Base-by-base conservation (phyloP, 176 grass and related monocot genomes). In the Leersia perrieri region DNA sequence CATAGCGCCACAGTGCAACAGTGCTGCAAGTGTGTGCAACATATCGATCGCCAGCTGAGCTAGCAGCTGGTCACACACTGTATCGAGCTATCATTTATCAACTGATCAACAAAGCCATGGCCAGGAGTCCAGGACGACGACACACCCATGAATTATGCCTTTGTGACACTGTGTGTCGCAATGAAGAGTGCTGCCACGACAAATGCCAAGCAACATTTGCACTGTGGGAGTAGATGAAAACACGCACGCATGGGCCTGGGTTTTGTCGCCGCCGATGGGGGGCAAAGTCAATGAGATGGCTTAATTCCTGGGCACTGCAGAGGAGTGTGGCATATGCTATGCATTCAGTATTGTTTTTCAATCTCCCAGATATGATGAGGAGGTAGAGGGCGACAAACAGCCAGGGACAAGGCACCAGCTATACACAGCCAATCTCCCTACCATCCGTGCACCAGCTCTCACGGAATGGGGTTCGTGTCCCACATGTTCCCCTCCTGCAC, bases 401-500 rank as follows among this genome's bases (percentile, higher is more conserved):
- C 18, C 25, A 33, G 60, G 45, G 68, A 63, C 83, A 40, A 58
- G 42, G 80, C 42, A 10, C 60, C 76, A 86, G 49, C 76, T 15
- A 22, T n/a, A 55, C 72, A 15, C 68, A 35, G 31, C 26, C 42
- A 31, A 31, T 63, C 75, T 4, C 83, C 83, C 76, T 41, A 73
- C 68, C 76, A 40, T n/a, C 76, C 67, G 44, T 74, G 69, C 76
- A 86, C 27, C 44, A 14, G 3, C 61, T 69, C 60, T 33, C 40
- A 33, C 18, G 41, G 26, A 30, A 33, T 12, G 68, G 60, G 76
- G 76, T 42, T 22, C 60, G 12, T 45, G 71, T 29, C 76, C 84
- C 68, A 58, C 76, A 60, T 86, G 84, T 67, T 11, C 13, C 15
- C 66, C 42, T 8, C 23, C 33, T 67, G 76, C 84, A 74, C 76